Evolutionary conservation across 2,329 filamentous ascomycete genomes (phyloP), one percentile per base, ranked within the genome.

Genomic region (Exophiala sideris): DNA sequence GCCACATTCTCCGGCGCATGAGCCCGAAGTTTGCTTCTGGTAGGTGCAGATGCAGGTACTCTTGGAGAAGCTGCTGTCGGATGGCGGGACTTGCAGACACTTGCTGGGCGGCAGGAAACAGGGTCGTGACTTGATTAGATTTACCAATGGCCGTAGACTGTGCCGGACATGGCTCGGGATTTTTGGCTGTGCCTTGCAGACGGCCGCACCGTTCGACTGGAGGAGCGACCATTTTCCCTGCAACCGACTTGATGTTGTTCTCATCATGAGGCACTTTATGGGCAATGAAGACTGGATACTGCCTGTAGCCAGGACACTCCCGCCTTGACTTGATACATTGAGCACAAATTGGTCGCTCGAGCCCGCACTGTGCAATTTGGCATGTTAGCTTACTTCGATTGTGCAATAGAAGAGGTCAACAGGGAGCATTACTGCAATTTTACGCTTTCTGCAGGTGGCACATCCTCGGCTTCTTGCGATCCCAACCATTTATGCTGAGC

Each of bases 261-360:
- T 48, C 34, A 18, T 54, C 44, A 6, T 21, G 55, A 39, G 11
- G 47, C 8, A 41, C 48, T 55, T 50, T 64, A 58, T 57, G 62
- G 56, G 21, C 24, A 11, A 70, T 62, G 45, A 70, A 69, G 6
- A 65, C 56, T 14, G 57, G 62, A 6, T 66, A 58, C 32, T 61
- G 61, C 34, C 62, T 61, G 53, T 69, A 70, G 7, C 67, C 67
- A 5, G 56, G 53, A 50, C 68, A 70, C n/a, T 48, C 45, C 50
- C 67, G 61, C 10, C 64, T 65, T 8, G 67, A 68, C 45, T 63
- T 63, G 18, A 63, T 60, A 40, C 67, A 70, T 54, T 68, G 65
- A 10, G 52, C 49, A 58, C 67, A 70, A 9, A 36, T 38, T 10
- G 67, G 67, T 39, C 56, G 59, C 56, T 66, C 54, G 14, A 67